Evolutionary conservation across 495 filamentous ascomycete genomes (phyloP).

Genomic region (Cudoniella acicularis): DNA sequence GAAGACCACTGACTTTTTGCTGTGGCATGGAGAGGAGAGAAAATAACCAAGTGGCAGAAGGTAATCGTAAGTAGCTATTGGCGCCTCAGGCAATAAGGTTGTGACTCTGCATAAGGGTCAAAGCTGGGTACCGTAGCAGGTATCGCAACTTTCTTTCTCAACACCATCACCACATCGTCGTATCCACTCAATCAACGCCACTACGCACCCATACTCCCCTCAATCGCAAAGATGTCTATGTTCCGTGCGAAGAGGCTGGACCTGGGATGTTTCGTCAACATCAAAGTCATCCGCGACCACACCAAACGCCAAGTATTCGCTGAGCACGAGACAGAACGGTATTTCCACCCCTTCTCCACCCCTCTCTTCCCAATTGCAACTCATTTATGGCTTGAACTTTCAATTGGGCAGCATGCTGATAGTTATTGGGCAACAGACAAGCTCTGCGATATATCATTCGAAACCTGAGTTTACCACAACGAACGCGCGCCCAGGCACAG

Average conservation of each 20-base stretch:
- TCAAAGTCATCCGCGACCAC: slow-evolving; percentile 82
- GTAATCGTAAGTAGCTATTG: too few species aligned
- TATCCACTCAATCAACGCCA: not conserved
- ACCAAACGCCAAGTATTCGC: slow-evolving; percentile 92
- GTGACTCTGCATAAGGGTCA: too few species aligned
- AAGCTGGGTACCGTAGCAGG: too few species aligned
- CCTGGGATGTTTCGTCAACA: slow-evolving; percentile 79
- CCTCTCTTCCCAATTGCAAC: slow-evolving; percentile 9
- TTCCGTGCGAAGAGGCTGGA: slow-evolving; percentile 87
- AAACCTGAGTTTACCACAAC: slow-evolving; percentile 79
- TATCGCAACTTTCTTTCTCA: too few species aligned
- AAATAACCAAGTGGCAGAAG: too few species aligned
- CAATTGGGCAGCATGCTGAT: not conserved
- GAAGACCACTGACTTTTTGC: too few species aligned
- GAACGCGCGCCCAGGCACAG: slow-evolving; percentile 84
- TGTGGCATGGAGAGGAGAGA: too few species aligned
- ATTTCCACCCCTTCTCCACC: too few species aligned
- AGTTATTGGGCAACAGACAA: slow-evolving; percentile 57
- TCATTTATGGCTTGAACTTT: not conserved
- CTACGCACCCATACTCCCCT: not conserved
- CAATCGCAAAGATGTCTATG: slow-evolving; percentile 58
- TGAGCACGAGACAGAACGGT: slow-evolving; percentile 83
- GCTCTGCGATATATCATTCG: slow-evolving; percentile 91
- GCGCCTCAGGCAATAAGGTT: too few species aligned
- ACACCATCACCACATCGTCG: not conserved